Base-by-base conservation (phyloP, 1,284 basidiomycete species). In the Ganoderma multipileum region DNA sequence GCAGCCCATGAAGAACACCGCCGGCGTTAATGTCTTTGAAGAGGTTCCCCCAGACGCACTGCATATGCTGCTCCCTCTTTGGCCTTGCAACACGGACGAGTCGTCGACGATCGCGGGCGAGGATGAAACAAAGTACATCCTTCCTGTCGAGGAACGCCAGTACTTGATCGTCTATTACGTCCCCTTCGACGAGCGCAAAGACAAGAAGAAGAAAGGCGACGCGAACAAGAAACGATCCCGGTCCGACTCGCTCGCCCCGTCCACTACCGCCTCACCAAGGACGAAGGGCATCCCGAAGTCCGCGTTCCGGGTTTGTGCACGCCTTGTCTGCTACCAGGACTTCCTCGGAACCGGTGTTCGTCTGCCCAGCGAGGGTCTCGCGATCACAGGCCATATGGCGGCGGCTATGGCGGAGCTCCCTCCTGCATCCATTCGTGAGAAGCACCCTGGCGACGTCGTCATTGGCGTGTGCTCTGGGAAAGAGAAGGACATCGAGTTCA, bases 51-150 rank as follows among this genome's bases (percentile, higher is more conserved):
- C 86, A 3, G 90, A 93, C 26, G 86, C 86, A 33, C 80, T 93
- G 57, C 93, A 91, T 78, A 94, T 94, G 93, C 83, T 94, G 26
- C 82, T 94, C n/a, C 92, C 92, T 4, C 83, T 94, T 44, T 94
- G 92, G 92, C 88, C 91, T 12, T 86, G 88, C n/a, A 89, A 91
- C 73, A 91, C 87, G 0, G 92, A 92, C 75, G 75, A 84, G 0
- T 73, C 76, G 20, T 77, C 74, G 54, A 72, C 74, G 36, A 69
- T 74, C 39, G 61, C 64, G 5, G 64, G 68, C 66, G 79, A 80
- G 18, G 82, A 81, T 63, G 73, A 76, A 20, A 67, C 80, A 8
- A 81, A 84, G 23, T 76, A 82, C 55, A 67, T 73, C 47, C 80
- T 88, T 38, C 83, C 84, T 3, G 79, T 86, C 41, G 83, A 87